Evolutionary conservation across 2,329 filamentous ascomycete genomes (phyloP), one percentile per base, ranked within the genome.

Genomic region (Byssochlamys sp.): DNA sequence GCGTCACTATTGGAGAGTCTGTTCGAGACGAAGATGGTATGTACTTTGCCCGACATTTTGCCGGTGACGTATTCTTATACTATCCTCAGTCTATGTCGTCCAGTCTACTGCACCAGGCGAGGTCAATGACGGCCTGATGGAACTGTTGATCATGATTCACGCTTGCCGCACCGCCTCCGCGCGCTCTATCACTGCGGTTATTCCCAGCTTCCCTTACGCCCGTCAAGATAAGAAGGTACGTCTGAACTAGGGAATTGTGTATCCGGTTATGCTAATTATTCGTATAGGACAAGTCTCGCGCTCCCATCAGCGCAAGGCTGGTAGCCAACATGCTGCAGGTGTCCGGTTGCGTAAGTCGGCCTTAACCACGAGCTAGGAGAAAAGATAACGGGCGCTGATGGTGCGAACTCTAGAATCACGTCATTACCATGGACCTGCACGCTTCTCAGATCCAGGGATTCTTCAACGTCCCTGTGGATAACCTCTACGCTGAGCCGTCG

Each of bases 271-370:
- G 6, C 35, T 45, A 6, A 45, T 7, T 4, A 19, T 7, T 45
- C 7, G 14, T 45, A 7, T 5, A 45, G 77, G 91, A 96, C 78
- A 89, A 90, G 80, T 94, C 88, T 57, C 86, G 92, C 63, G 92
- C 94, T n/a, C 92, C 94, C 48, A 99, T 97, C 73, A 95, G 89
- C 49, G 92, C 92, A 25, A 95, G 94, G 74, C 81, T 97, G 56
- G 95, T 96, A 77, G 92, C 92, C 58, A 96, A 97, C 76, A 96
- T 97, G 91, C 81, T 97, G 57, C 90, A 95, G 73, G 95, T 91
- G 1, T 91, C 91, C 50, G 92, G 92, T 57, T 95, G 90, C 75
- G 35, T 45, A 45, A 45, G 35, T 19, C 2, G 12, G 35, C 35
- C 14, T 2, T 19, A 19, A 45, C 14, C 7, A 6, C 14, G n/a